These are phyloP conservation scores for Nakazawaea ishiwadae DNA, from an alignment of 805 yeast genomes.

Conservation along the genomic window DNA sequence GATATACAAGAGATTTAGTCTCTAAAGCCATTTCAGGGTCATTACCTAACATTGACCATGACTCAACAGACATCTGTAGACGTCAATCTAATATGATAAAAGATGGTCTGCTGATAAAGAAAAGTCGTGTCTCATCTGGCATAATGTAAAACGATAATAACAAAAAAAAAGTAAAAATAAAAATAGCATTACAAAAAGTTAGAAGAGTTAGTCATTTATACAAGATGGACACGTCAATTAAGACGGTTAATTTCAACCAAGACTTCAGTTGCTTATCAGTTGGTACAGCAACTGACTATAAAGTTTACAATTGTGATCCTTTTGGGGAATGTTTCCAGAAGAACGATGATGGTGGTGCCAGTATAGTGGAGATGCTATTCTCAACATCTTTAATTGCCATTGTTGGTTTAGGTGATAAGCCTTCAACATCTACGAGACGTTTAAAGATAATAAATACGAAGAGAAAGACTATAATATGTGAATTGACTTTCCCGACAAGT, in stretches of 20 bases:
- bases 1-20: no score
- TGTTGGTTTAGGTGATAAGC: constrained; percentile 73
- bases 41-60: no score
- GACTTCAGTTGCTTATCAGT: constrained; percentile 79
- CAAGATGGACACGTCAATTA: constrained; percentile 19
- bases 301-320: constrained; percentile 84
- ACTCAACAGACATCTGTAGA: no score
- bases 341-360: constrained; percentile 48
- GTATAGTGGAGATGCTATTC: constrained; percentile 85
- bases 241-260: constrained; percentile 74
- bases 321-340: constrained; percentile 65
- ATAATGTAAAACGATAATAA: no score
- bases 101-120: no score
- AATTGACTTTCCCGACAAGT: constrained; percentile 76
- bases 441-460: constrained; percentile 81
- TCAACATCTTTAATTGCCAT: constrained; percentile 82
- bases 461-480: constrained; percentile 73
- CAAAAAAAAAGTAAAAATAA: no score
- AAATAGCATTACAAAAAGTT: no score
- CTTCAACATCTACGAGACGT: constrained; percentile 70
- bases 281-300: constrained; percentile 61
- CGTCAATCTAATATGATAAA: no score
- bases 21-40: no score
- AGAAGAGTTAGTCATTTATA: no score
- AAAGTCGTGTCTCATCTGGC: no score